Base-by-base conservation (phyloP, 768 basidiomycete genomes). In the Lyophyllum shimeji region DNA sequence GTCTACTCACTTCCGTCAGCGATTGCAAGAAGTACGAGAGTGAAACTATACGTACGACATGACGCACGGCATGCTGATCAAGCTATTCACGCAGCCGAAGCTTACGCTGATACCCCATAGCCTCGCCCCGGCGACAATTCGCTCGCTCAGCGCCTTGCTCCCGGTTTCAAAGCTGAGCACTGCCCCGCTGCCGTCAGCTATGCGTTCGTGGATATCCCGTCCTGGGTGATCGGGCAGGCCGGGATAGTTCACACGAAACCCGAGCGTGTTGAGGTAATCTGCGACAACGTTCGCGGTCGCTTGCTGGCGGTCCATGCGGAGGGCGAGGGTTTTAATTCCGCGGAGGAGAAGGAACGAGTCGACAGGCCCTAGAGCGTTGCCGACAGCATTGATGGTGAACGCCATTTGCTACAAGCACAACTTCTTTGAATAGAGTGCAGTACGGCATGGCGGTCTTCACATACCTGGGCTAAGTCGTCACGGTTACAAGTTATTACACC, bases 41-140 rank as follows among this genome's bases (percentile, higher is more conserved):
- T 25, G 55, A 50, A 52, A 63, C 23, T 57, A 52, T 51, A 90
- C 95, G 76, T 72, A 98, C 96, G 95, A 97, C 97, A 99, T 98
- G 64, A 93, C 86, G 70, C 97, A 98, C 34, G 97, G 97, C 96
- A 99, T 98, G 60, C 91, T 94, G 74, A 98, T 98, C 70, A 99
- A 70, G 66, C 92, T 94, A 76, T 99, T 99, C 58, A 99, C 95
- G 62, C 92, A 95, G 29, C 97, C 97, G 66, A 99, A 99, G 68
- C 93, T 95, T 64, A 99, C 97, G 59, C 90, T 93, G 66, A 99
- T 98, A 18, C 95, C 93, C 95, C 96, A 99, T 24, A 99, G 76
- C 51, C 94, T 81, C 15, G 97, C 92, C 0, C 87, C 90, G 5
- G 89, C 96, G 8, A 99, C 95, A 57, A 98, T 90, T 50, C 87